These are phyloP conservation scores for Globisporangium spinosum DNA, from an alignment of 352 stramenopile species.

Conservation along the genomic window DNA sequence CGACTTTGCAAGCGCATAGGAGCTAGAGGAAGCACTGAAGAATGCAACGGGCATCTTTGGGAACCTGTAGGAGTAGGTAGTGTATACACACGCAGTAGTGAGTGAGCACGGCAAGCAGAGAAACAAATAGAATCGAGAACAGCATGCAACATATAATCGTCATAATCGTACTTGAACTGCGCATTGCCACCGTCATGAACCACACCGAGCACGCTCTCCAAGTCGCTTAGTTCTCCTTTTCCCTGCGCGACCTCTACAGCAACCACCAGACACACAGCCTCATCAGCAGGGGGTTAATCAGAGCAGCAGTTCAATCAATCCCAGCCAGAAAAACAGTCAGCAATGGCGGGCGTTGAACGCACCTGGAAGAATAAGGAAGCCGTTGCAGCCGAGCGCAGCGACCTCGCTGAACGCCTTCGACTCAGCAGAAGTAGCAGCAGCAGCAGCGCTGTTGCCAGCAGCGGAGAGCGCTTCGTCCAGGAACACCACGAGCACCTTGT, in stretches of 20 bases:
- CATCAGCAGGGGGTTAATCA: too few species aligned
- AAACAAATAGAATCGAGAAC: too few species aligned
- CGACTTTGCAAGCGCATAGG: conserved; percentile 28
- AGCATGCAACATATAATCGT: conserved; percentile 3
- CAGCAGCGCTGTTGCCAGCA: neutral
- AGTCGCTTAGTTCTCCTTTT: conserved; percentile 14
- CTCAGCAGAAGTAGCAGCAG: neutral
- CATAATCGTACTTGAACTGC: conserved; percentile 27
- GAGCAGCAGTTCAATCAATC: neutral
- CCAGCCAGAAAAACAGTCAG: neutral
- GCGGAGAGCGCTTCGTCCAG: conserved; percentile 23
- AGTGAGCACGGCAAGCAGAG: neutral
- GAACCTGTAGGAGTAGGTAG: conserved; percentile 30
- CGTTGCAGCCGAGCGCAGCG: conserved; percentile 43
- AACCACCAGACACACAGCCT: neutral
- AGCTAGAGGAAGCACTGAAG: conserved; percentile 40
- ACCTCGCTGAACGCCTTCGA: conserved; percentile 36
- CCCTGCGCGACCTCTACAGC: conserved; percentile 6
- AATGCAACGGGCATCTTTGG: conserved; percentile 59
- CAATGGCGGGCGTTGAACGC: neutral
- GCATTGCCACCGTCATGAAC: conserved; percentile 20
- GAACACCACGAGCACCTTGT: conserved; percentile 56
- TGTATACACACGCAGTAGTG: neutral
- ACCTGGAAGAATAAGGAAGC: conserved; percentile 51
- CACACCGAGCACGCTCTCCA: conserved; percentile 36